Base-by-base conservation (phyloP, 257 asterid genomes). In the Fraxinus pennsylvanica region DNA sequence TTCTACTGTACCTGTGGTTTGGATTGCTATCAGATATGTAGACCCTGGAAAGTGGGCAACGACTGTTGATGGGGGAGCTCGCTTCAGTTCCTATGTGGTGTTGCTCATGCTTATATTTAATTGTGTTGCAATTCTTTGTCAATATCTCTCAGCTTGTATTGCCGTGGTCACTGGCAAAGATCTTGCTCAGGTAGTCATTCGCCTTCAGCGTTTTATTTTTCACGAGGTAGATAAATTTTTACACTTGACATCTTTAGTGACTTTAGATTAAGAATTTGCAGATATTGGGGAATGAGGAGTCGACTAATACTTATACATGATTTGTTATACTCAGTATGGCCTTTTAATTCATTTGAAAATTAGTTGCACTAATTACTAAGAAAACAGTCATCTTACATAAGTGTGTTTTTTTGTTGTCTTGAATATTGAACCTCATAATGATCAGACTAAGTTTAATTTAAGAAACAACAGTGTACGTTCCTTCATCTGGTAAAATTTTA, bases 31-130 rank as follows among this genome's bases (percentile, higher is more conserved):
- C 68, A 86, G 97, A 87, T 93, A 96, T 86, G 87, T 96, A 63
- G 99, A 92, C 82, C 99, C 99, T 77, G 99, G 99, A 79, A 96
- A 96, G 85, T 96, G 97, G 98, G 96, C 97, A 35, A 91, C 92
- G 72, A 84, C 91, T 75, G 87, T 93, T 65, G 99, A 96, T 81
- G 97, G 97, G 15, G 99, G 99, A 43, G 91, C 97, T 61, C 96
- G 90, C 52, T 88, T 91, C 65, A 98, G 99, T 45, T 79, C 78
- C 81, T 97, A 96, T 82, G 80, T 91, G 83, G 83, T 84, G 74
- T 81, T 84, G 17, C 84, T 88, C 45, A 77, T 91, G 83, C 90
- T 96, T 73, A 45, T 87, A 66, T 86, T 93, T 76, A 93, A 88
- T 78, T 80, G 85, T 72, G 88, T 88, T 39, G 97, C 98, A 39